Evolutionary conservation across 164 flowering plant genomes (phyloP).

Genomic region (Chimonanthus salicifolius): DNA sequence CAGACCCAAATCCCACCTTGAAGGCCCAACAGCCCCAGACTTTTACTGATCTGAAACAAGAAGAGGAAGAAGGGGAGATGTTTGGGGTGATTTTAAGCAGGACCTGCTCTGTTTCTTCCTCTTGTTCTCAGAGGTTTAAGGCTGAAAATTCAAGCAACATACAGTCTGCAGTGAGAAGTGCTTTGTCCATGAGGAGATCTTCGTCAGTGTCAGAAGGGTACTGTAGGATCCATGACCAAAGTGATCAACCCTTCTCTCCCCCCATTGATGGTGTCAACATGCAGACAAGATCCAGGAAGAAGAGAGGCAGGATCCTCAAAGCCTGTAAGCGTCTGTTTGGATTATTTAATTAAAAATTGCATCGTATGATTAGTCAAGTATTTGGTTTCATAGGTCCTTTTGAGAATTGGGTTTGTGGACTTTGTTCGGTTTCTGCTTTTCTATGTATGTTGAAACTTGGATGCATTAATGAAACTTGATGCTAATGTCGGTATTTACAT

Average conservation of each 20-base stretch:
- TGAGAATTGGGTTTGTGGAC: neutral
- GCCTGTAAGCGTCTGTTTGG: slow-evolving; percentile 19
- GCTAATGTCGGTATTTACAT: neutral
- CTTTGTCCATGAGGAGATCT: slow-evolving; percentile 43
- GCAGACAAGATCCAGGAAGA: slow-evolving; percentile 11
- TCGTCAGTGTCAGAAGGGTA: slow-evolving; percentile 54
- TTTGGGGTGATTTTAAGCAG: slow-evolving; percentile 24
- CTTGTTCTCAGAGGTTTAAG: slow-evolving; percentile 17
- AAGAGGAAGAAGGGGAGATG: slow-evolving; percentile 15
- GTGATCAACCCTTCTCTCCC: neutral
- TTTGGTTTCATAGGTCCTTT: neutral
- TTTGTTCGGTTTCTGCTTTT: neutral
- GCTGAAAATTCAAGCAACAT: slow-evolving; percentile 9
- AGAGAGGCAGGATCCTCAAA: slow-evolving; percentile 9
- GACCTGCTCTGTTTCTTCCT: slow-evolving; percentile 28
- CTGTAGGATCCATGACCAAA: slow-evolving; percentile 50
- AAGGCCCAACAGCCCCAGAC: slow-evolving; percentile 12
- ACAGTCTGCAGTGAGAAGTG: slow-evolving; percentile 30
- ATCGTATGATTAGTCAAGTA: neutral
- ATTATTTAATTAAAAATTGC: neutral
- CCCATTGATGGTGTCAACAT: neutral
- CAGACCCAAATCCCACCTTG: slow-evolving; percentile 5
- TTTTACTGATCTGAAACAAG: slow-evolving; percentile 16
- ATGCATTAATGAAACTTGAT: neutral
- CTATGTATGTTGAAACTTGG: neutral